phyloP scores from a whole-genome alignment of 1,284 basidiomycete genomes.

The Wallemia hederae region DNA sequence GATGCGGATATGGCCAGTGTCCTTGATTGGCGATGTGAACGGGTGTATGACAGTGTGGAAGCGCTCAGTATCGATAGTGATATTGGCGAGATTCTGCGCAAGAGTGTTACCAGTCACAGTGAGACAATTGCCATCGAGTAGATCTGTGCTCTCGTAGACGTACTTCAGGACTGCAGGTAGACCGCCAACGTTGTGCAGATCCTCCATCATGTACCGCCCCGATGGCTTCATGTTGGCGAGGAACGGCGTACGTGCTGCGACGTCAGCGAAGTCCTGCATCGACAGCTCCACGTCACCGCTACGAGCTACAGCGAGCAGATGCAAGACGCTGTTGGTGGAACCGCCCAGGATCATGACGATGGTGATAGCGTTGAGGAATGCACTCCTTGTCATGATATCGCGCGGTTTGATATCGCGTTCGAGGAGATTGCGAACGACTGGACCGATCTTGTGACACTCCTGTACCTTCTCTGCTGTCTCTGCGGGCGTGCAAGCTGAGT shows the following conservation, averaged over 20 bases:
- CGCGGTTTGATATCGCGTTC: conserved; percentile 63
- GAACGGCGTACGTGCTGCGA: conserved; percentile 72
- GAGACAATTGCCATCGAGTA: conserved; percentile 67
- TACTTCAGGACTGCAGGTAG: conserved; percentile 59
- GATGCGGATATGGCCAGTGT: conserved; percentile 67
- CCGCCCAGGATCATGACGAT: conserved; percentile 60
- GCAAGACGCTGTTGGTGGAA: conserved; percentile 58
- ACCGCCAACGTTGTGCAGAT: conserved; percentile 69
- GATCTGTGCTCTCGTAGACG: conserved; percentile 50
- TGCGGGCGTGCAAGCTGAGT: conserved; percentile 59
- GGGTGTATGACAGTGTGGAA: conserved; percentile 51
- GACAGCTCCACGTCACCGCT: conserved; percentile 59
- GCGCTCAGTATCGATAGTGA: conserved; percentile 24
- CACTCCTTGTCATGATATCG: conserved; percentile 67
- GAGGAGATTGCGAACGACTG: conserved; percentile 49
- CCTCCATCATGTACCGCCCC: conserved; percentile 88
- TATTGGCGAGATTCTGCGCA: conserved; percentile 49
- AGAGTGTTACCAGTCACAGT: conserved; percentile 87
- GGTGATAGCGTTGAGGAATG: conserved; percentile 73
- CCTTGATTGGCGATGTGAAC: conserved; percentile 60
- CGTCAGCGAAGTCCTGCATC: conserved; percentile 75
- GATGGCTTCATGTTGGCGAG: conserved; percentile 83
- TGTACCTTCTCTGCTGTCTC: conserved; percentile 35
- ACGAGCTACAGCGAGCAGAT: conserved; percentile 33
- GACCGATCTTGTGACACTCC: conserved; percentile 57